These are phyloP conservation scores for Daucus carota DNA, from an alignment of 129 eudicot species.

Conservation along the genomic window DH1_v3.0 NC_030383.2:10405501-10406000, in stretches of 20 bases:
- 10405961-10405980: conserved; percentile 15
- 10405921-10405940: conserved; percentile 16
- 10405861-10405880: conserved; percentile 69
- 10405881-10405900: conserved; percentile 73
- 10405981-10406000: conserved; percentile 18
- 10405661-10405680: conserved; percentile 54
- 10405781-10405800: conserved; percentile 59
- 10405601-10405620: conserved; percentile 99
- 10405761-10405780: conserved; percentile 90
- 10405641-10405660: conserved; percentile 84
- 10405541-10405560: conserved; percentile 66
- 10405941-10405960: conserved; percentile 1
- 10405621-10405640: conserved; percentile 96
- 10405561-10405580: conserved; percentile 86
- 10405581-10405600: conserved; percentile 83
- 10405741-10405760: conserved; percentile 61
- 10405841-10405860: conserved; percentile 59
- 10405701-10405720: conserved; percentile 98
- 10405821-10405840: conserved; percentile 78
- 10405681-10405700: conserved; percentile 58
- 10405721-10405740: conserved; percentile 93
- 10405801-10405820: conserved; percentile 21
- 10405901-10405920: conserved; percentile 25
- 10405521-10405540: neutral
- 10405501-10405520: neutral